Base-by-base conservation (phyloP, 805 yeast species). In the Kazachstania bromeliacearum region DNA sequence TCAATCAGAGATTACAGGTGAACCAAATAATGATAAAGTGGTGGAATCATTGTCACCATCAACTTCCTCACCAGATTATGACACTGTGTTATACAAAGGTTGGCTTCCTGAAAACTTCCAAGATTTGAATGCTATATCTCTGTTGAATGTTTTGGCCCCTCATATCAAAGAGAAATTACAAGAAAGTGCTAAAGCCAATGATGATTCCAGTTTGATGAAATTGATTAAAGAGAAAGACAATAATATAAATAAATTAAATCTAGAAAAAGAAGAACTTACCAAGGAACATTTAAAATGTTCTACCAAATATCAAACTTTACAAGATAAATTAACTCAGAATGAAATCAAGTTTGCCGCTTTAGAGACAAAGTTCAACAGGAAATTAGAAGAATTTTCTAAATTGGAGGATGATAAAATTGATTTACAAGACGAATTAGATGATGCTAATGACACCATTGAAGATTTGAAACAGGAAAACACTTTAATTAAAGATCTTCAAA, bases 161-260 rank as follows among this genome's bases (percentile, higher is more conserved):
- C 43, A 34, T 23, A 24, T 45, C 3, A 28, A 28, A 18, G 13
- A 22, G 23, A 25, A 17, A 2, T 31, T n/a, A 19, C 26, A 16
- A 22, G 27, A 14, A 16, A 18, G 13, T 7, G 9, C 20, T 12
- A 30, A 32, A 10, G 41, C 36, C n/a, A 34, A 28, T 15, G 26
- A 27, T 5, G 51, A 48, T 28, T 43, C 49, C 12, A 45, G 50
- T 25, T 35, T 49, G 5, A 42, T 50, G 15, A 51, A 43, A 31
- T 33, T 47, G 14, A 42, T 55, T 12, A 48, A 48, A 57, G 44
- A 63, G 46, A 47, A 79, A 64, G 63, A 87, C 35, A 69, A 64
- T 10, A 27, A 15, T 14, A 74, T 88, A 34, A 82, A 82, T 42
- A 67, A 69, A 43, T 57, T 87, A 38, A 30, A 34, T 44, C 35